These are phyloP conservation scores for Mollisia scopiformis DNA, from an alignment of 2,329 filamentous ascomycete genomes.

Conservation along the genomic window DNA sequence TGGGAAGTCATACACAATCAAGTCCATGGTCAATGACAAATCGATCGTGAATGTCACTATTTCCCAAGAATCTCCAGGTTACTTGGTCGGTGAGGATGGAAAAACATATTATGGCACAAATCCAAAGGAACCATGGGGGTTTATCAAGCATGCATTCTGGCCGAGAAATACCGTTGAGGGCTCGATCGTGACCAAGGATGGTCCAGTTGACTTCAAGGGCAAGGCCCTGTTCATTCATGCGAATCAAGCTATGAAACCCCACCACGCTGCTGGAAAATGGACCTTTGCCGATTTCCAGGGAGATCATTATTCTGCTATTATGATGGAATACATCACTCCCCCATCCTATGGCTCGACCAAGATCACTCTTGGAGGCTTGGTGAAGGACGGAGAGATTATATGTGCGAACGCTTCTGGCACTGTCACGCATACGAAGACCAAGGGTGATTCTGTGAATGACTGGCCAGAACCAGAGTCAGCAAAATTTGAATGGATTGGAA, in stretches of 20 bases:
- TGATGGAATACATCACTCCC: constrained; percentile 97
- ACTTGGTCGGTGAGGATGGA: constrained; percentile 83
- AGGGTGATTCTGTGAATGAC: constrained; percentile 75
- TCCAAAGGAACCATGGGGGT: constrained; percentile 83
- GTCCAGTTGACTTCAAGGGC: constrained; percentile 81
- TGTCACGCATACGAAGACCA: constrained; percentile 69
- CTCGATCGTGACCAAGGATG: constrained; percentile 80
- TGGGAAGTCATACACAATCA: constrained; percentile 82
- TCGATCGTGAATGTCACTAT: constrained; percentile 87
- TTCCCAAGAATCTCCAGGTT: constrained; percentile 75
- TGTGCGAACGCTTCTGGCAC: constrained; percentile 68
- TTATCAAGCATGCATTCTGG: constrained; percentile 94
- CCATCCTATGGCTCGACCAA: constrained; percentile 86
- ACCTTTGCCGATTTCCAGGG: constrained; percentile 94
- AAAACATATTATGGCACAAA: constrained; percentile 87
- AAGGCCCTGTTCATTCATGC: constrained; percentile 81
- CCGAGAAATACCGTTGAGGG: constrained; percentile 83
- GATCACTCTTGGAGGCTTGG: constrained; percentile 82
- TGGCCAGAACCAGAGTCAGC: constrained; percentile 86
- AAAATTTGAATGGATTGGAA: constrained; percentile 79
- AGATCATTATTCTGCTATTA: constrained; percentile 79
- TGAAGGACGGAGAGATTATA: constrained; percentile 79
- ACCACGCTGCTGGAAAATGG: constrained; percentile 91
- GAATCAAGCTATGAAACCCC: constrained; percentile 98
- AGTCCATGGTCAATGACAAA: constrained; percentile 81